A percentile compares a stretch with the other conserved stretches of the same genome.
phyloP scores from a whole-genome alignment of 2,329 filamentous ascomycete genomes.

The Aspergillus pseudonomiae region DNA sequence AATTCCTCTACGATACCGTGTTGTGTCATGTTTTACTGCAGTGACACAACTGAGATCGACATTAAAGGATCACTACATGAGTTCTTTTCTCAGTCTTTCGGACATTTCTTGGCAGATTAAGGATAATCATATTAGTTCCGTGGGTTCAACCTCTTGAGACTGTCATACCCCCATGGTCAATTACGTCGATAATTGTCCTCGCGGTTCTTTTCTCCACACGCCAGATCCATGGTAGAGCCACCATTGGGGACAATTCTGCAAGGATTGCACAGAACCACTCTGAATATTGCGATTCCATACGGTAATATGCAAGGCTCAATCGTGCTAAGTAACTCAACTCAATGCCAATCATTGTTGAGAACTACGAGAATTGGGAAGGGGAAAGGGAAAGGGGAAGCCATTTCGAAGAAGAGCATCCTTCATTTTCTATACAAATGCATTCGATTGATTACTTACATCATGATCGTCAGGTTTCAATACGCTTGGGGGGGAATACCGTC shows the following conservation, averaged over 20 bases:
- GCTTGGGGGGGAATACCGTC: neutral
- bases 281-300: neutral
- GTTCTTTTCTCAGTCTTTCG: neutral
- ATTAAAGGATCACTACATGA: conserved; percentile 1
- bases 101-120: neutral
- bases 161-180: neutral
- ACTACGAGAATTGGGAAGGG: neutral
- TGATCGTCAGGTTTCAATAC: conserved; percentile 13
- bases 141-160: neutral
- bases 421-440: neutral
- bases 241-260: neutral
- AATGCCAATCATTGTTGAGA: neutral
- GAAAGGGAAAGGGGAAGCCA: neutral
- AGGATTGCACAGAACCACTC: neutral
- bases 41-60: neutral
- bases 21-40: neutral
- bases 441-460: conserved; percentile 13
- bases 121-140: neutral
- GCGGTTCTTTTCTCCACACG: conserved; percentile 4
- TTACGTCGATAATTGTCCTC: neutral
- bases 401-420: neutral
- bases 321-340: neutral
- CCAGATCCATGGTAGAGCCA: neutral
- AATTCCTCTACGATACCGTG: neutral
- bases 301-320: neutral